Evolutionary conservation across 805 yeast genomes (phyloP), one percentile per base, ranked within the genome.

Genomic region (Nakazawaea pomicola): DNA sequence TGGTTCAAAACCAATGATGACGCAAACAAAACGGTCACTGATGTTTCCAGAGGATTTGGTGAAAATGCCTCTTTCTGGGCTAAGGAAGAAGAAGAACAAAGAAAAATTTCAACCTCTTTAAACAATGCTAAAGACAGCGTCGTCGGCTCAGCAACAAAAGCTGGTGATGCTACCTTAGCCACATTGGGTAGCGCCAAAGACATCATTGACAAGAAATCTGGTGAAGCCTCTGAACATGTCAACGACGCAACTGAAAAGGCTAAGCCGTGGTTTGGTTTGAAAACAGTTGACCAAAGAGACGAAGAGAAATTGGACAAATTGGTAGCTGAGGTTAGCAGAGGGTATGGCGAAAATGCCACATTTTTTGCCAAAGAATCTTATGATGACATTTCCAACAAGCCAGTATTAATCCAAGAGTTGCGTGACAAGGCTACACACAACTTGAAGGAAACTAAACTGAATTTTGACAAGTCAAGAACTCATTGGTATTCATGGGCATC

Each of bases 61-160:
- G 45, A 42, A 21, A 37, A 32, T 23, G n/a, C 45, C 4, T 33
- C 45, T 6, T 42, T 42, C 27, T 42, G 40, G 36, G 45, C 45
- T 11, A 32, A 19, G n/a, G 45, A 41, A 18, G 29, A 39, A 25
- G 36, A 29, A 11, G 43, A 39, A 15, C 32, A 35, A 12, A 19
- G 12, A 3, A 15, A 18, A 25, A 10, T 25, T 11, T 16, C 29
- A 8, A 10, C 6, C 9, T 28, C 25, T 17, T 38, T 38, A 15
- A 16, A 27, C 6, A 21, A 24, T 6, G 24, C 43, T n/a, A 40
- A 29, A 12, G 38, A 33, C 18, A 32, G 38, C 5, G 38, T 33
- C 11, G 38, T 39, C 6, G 43, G 20, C 16, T 14, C 34, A 4
- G 20, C 21, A 8, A 27, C 14, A 10, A 39, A 29, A 12, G 43